Evolutionary conservation across 2,329 filamentous ascomycete species (phyloP).

Genomic region (Trichoderma endophyticum): DNA sequence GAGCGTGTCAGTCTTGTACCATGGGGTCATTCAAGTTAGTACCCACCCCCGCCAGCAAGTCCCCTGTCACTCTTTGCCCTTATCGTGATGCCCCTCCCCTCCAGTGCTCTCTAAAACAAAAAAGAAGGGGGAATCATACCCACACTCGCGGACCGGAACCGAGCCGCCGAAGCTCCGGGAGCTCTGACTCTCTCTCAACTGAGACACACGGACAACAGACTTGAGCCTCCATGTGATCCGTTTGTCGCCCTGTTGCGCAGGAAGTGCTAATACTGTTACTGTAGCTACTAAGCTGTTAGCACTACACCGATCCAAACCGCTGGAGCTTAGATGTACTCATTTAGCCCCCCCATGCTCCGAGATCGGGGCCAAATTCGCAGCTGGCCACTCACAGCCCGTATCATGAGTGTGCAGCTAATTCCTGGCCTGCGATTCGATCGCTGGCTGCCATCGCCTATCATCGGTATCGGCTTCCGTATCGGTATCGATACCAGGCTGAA

Average conservation of each 20-base stretch:
- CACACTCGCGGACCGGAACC: neutral
- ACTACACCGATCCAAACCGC: neutral
- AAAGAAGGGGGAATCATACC: neutral
- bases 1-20: neutral
- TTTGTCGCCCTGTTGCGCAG: neutral
- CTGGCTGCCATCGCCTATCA: neutral
- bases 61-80: neutral
- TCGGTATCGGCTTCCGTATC: neutral
- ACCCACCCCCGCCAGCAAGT: neutral
- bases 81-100: neutral
- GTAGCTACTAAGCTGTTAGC: neutral
- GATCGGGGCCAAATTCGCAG: neutral
- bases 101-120: neutral
- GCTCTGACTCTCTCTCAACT: neutral
- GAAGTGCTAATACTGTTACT: neutral
- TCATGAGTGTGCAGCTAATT: neutral
- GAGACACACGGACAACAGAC: neutral
- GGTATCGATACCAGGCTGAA: neutral
- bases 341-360: neutral
- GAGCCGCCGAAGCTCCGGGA: conserved; percentile 8
- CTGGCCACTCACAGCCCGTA: neutral
- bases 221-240: neutral
- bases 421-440: neutral
- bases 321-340: neutral
- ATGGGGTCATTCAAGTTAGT: neutral